phyloP scores from a whole-genome alignment of 2,329 filamentous ascomycete species.

The Setomelanomma holmii region DNA sequence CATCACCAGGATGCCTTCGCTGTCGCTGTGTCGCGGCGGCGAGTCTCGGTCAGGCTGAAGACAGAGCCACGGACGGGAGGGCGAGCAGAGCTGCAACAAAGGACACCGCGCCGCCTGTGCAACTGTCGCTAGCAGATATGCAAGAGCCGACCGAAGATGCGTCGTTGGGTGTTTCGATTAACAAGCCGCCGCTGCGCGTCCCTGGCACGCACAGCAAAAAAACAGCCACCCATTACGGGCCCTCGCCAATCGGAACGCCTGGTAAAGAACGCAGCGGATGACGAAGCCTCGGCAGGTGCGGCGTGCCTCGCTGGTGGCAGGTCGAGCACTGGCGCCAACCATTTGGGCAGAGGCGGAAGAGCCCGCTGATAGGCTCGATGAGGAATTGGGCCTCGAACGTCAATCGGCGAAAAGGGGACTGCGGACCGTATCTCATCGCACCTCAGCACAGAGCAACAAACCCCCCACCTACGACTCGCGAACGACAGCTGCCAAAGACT shows the following conservation, averaged over 20 bases:
- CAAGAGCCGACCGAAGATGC: background rate
- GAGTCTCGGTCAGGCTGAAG: constrained; percentile 15
- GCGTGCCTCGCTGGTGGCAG: constrained; percentile 13
- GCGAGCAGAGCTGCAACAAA: background rate
- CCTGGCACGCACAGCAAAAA: constrained; percentile 8
- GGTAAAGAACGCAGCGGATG: constrained; percentile 9
- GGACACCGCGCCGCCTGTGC: background rate
- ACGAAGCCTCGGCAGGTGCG: constrained; percentile 14
- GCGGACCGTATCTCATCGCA: background rate
- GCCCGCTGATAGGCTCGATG: constrained; percentile 22
- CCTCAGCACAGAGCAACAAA: background rate
- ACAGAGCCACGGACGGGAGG: constrained; percentile 3
- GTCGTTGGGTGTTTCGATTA: constrained; percentile 4
- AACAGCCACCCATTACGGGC: constrained; percentile 6
- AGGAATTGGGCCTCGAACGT: constrained; percentile 13
- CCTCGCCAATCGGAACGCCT: constrained; percentile 20
- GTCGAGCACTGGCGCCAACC: constrained; percentile 7
- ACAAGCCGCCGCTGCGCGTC: constrained; percentile 6
- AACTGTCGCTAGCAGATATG: background rate
- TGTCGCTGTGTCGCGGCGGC: constrained; percentile 25
- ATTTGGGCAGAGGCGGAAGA: constrained; percentile 9
- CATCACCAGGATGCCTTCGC: constrained; percentile 26
- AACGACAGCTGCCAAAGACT: background rate
- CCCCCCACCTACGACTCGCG: background rate
- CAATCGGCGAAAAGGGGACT: constrained; percentile 6